Evolutionary conservation across 2,329 filamentous ascomycete genomes (phyloP).

Genomic region (Bimuria novae-zelandiae): DNA sequence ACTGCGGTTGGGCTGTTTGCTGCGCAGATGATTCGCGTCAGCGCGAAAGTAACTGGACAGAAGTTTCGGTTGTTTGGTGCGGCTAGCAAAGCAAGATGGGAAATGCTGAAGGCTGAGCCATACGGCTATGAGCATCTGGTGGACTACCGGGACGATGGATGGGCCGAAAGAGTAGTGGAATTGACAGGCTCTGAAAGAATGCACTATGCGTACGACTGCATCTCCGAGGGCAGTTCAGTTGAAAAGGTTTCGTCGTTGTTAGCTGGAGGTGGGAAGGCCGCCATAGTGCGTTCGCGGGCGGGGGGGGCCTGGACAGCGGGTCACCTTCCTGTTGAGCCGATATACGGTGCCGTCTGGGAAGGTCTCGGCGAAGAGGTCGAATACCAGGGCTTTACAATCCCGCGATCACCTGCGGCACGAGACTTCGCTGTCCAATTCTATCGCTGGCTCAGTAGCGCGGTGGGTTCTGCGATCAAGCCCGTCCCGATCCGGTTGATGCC

Average conservation of each 20-base stretch:
- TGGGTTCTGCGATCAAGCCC: slow-evolving; percentile 22
- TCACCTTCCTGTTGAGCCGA: slow-evolving; percentile 35
- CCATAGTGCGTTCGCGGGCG: slow-evolving; percentile 36
- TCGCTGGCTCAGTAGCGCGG: slow-evolving; percentile 33
- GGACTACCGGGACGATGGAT: slow-evolving; percentile 45
- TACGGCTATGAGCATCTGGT: slow-evolving; percentile 48
- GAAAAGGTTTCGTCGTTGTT: slow-evolving; percentile 35
- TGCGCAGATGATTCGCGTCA: slow-evolving; percentile 35
- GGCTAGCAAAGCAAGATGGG: slow-evolving; percentile 29
- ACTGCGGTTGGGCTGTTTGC: slow-evolving; percentile 43
- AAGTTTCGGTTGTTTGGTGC: slow-evolving; percentile 31
- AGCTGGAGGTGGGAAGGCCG: slow-evolving; percentile 26
- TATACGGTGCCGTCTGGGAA: slow-evolving; percentile 52
- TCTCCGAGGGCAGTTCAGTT: slow-evolving; percentile 49
- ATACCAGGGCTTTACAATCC: slow-evolving; percentile 41
- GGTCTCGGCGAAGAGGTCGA: slow-evolving; percentile 48
- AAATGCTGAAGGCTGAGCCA: slow-evolving; percentile 35
- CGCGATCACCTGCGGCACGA: slow-evolving; percentile 20
- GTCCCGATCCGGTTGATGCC: slow-evolving; percentile 39
- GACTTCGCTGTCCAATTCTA: slow-evolving; percentile 45
- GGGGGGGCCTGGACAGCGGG: slow-evolving; percentile 37
- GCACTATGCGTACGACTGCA: slow-evolving; percentile 47
- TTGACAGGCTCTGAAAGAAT: slow-evolving; percentile 34
- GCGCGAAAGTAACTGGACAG: slow-evolving; percentile 18
- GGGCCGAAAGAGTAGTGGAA: slow-evolving; percentile 38